phyloP scores from a whole-genome alignment of 2,329 filamentous ascomycete genomes.

The Trichoderma sp. region DNA sequence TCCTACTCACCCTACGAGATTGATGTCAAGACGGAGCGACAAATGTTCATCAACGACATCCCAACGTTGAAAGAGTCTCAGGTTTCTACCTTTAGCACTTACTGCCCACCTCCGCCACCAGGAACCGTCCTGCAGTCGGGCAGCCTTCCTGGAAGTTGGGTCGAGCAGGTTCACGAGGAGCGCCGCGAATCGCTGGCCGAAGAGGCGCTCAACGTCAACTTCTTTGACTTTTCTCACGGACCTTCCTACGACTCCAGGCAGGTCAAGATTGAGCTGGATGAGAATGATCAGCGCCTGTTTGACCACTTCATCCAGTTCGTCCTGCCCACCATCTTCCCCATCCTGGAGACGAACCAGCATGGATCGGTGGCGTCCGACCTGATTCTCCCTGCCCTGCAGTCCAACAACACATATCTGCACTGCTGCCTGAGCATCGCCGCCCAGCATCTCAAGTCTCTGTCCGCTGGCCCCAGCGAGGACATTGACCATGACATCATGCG shows the following conservation, averaged over 20 bases:
- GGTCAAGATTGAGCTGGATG: constrained; percentile 77
- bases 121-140: constrained; percentile 64
- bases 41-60: constrained; percentile 90
- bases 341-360: constrained; percentile 85
- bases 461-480: constrained; percentile 61
- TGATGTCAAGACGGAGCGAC: constrained; percentile 91
- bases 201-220: constrained; percentile 69
- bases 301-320: constrained; percentile 91
- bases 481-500: constrained; percentile 89
- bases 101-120: constrained; percentile 70
- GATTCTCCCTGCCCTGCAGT: constrained; percentile 82
- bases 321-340: constrained; percentile 83
- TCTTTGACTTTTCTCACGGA: constrained; percentile 77
- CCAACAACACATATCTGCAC: constrained; percentile 90
- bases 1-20: constrained; percentile 79
- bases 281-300: constrained; percentile 80
- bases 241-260: constrained; percentile 61
- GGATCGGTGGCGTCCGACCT: constrained; percentile 77
- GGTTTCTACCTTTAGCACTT: constrained; percentile 91
- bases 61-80: constrained; percentile 82
- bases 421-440: constrained; percentile 93
- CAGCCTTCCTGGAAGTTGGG: constrained; percentile 62
- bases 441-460: constrained; percentile 80
- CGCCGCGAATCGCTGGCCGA: constrained; percentile 63
- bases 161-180: constrained; percentile 35